Evolutionary conservation across 495 filamentous ascomycete species (phyloP).

Genomic region (Penicillium atrosanguineum): DNA sequence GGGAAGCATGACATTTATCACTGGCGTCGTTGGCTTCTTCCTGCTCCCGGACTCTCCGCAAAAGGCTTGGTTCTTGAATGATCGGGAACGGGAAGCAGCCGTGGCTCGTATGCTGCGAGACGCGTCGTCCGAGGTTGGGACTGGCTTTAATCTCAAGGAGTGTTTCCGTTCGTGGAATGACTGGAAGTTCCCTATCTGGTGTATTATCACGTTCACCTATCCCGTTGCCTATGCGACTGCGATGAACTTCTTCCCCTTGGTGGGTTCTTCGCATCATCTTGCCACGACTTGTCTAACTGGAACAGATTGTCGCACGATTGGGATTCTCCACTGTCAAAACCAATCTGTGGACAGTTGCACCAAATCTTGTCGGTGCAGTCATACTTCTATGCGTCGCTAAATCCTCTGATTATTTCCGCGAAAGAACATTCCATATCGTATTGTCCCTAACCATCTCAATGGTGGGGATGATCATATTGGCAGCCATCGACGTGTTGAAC

Average conservation of each 20-base stretch:
- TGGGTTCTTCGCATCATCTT: conserved; percentile 2
- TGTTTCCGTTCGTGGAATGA: conserved; percentile 32
- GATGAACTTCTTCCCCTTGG: conserved; percentile 38
- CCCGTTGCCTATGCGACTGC: conserved; percentile 34
- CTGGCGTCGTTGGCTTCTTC: conserved; percentile 58
- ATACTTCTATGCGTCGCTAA: conserved; percentile 64
- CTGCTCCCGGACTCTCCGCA: conserved; percentile 60
- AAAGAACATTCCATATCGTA: conserved; percentile 65
- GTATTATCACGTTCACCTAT: conserved; percentile 32
- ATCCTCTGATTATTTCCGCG: conserved; percentile 56
- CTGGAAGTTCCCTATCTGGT: conserved; percentile 36
- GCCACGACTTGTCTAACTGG: conserved; percentile 1
- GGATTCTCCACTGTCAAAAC: conserved; percentile 60
- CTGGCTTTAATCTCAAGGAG: conserved; percentile 23
- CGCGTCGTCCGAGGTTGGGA: conserved; percentile 27
- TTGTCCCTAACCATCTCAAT: conserved; percentile 64
- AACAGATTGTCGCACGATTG: conserved; percentile 53
- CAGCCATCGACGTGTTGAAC: conserved; percentile 56
- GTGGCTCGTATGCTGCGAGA: conserved; percentile 27
- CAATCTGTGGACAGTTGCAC: conserved; percentile 70
- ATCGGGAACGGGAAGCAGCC: conserved; percentile 47
- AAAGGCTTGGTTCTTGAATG: conserved; percentile 59
- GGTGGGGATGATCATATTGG: conserved; percentile 66
- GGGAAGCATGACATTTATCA: conserved; percentile 58
- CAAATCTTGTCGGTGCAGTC: conserved; percentile 61